Evolutionary conservation across 148 eudicot species (phyloP).

Genomic region (Rhododendron mucronatum): DNA sequence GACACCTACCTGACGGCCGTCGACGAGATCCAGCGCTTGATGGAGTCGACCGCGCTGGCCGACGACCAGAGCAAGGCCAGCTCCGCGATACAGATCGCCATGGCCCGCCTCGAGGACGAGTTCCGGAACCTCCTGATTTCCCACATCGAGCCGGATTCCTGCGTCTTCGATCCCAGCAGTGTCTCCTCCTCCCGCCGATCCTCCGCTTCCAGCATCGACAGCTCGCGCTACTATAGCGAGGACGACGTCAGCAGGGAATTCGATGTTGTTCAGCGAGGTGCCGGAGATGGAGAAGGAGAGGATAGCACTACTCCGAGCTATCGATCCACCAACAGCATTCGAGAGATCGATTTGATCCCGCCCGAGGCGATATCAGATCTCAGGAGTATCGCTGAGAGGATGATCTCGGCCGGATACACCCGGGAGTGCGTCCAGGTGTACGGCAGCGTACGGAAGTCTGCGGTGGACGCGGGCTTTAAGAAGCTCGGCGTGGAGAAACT

Average conservation of each 20-base stretch:
- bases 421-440: slow-evolving; percentile 80
- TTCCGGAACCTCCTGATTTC: neutral
- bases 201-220: neutral
- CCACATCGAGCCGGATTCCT: neutral
- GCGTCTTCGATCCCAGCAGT: neutral
- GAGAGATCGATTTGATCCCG: slow-evolving; percentile 64
- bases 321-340: slow-evolving; percentile 47
- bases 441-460: slow-evolving; percentile 62
- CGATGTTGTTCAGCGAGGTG: neutral
- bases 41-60: neutral
- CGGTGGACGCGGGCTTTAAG: slow-evolving; percentile 51
- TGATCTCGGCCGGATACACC: slow-evolving; percentile 63
- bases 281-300: neutral
- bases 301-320: slow-evolving; percentile 9
- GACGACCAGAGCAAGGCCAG: neutral
- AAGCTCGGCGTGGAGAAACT: slow-evolving; percentile 66
- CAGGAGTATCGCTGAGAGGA: slow-evolving; percentile 61
- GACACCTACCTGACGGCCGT: neutral
- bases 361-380: slow-evolving; percentile 48
- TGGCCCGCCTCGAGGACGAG: neutral
- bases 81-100: neutral
- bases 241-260: neutral
- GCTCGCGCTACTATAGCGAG: neutral
- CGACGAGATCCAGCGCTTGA: neutral
- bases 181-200: neutral